phyloP scores from a whole-genome alignment of 73 alveolate species.

The Paramecium pentaurelia region DNA sequence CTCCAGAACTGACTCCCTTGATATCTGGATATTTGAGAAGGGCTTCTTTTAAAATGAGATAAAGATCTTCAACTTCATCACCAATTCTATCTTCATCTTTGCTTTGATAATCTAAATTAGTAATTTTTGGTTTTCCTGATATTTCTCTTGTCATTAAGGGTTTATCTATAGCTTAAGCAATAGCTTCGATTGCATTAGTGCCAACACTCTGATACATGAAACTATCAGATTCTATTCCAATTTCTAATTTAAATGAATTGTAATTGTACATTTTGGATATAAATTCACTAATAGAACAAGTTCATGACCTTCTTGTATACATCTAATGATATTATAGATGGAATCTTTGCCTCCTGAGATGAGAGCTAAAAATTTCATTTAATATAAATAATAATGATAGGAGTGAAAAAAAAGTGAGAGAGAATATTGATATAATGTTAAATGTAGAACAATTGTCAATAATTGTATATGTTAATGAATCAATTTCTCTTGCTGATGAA shows the following conservation, averaged over 20 bases:
- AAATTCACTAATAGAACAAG: slow-evolving; percentile 85
- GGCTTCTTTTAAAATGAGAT: slow-evolving; percentile 79
- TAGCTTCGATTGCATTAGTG: slow-evolving; percentile 80
- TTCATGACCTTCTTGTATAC: slow-evolving; percentile 84
- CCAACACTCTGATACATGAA: slow-evolving; percentile 97
- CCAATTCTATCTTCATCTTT: slow-evolving; percentile 35
- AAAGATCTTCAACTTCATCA: slow-evolving; percentile 98
- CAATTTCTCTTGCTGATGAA: slow-evolving; percentile 29
- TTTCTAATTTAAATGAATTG: not conserved
- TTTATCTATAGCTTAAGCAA: slow-evolving; percentile 89
- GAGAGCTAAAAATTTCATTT: slow-evolving; percentile 63
- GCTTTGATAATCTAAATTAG: slow-evolving; percentile 34
- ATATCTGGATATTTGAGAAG: slow-evolving; percentile 74
- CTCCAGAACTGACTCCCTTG: slow-evolving; percentile 95
- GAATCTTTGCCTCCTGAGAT: slow-evolving; percentile 70
- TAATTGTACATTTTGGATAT: slow-evolving; percentile 63
- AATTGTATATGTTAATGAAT: slow-evolving; percentile 33
- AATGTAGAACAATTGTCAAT: slow-evolving; percentile 2
- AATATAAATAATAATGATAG: not conserved
- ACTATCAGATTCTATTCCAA: slow-evolving; percentile 81
- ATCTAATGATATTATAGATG: slow-evolving; percentile 78
- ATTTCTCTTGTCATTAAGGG: slow-evolving; percentile 76
- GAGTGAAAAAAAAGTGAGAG: not conserved
- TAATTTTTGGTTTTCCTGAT: slow-evolving; percentile 52
- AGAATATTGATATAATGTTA: not conserved